A percentile compares a stretch with the other conserved stretches of the same genome.
phyloP scores from a whole-genome alignment of 1,284 basidiomycete genomes.

The Testicularia cyperi region DNA sequence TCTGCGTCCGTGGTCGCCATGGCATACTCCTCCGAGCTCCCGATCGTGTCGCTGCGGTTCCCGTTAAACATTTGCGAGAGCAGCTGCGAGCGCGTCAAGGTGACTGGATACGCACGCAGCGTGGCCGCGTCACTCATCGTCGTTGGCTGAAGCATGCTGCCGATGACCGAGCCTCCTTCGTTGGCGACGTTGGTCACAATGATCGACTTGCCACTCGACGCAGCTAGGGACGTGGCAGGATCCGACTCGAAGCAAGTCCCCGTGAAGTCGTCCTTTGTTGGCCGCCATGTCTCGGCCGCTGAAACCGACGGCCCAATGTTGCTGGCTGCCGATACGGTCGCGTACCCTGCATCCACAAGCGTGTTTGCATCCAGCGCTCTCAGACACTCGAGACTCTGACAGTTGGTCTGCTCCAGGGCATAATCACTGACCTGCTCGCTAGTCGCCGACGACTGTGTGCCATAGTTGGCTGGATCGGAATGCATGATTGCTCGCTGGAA shows the following conservation, averaged over 20 bases:
- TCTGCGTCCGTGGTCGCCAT: no score
- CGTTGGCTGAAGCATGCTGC: constrained; percentile 10
- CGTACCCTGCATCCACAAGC: constrained; percentile 16
- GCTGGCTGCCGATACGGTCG: constrained; percentile 7
- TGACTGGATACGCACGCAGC: constrained; percentile 8
- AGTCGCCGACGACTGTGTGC: constrained; percentile 14
- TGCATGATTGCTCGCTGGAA: constrained; percentile 50
- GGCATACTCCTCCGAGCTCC: constrained; percentile 1
- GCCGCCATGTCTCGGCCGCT: constrained; percentile 35
- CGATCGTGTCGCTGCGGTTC: constrained; percentile 6
- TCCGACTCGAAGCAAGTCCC: constrained; percentile 12
- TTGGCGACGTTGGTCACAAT: constrained; percentile 45
- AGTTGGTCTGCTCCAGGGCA: constrained; percentile 22
- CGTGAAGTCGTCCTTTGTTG: constrained; percentile 26
- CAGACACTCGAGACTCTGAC: constrained; percentile 34
- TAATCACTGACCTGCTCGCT: constrained; percentile 21
- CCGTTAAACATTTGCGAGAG: constrained; percentile 33
- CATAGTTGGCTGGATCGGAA: constrained; percentile 42
- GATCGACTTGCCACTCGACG: constrained; percentile 8
- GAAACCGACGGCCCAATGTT: constrained; percentile 15
- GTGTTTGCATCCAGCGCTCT: constrained; percentile 13
- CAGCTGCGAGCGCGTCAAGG: constrained; percentile 9
- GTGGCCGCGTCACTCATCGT: constrained; percentile 1
- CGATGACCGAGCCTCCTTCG: constrained; percentile 33
- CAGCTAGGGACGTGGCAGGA: neutral